These are phyloP conservation scores for Neobulgaria alba DNA, from an alignment of 2,329 filamentous ascomycete species.

Conservation along the genomic window DNA sequence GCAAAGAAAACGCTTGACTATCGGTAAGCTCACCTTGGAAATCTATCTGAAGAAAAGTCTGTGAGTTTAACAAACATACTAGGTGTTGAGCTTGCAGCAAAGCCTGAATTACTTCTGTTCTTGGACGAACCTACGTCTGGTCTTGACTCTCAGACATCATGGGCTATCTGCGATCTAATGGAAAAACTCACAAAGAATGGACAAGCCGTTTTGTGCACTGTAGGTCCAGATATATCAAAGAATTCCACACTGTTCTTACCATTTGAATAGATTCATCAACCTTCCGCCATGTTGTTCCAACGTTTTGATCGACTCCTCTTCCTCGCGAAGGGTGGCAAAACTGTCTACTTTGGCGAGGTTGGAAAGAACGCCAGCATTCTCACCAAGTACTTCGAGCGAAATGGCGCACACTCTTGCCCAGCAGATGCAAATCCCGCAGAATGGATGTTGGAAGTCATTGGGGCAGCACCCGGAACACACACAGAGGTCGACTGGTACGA, in stretches of 20 bases:
- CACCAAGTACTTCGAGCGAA: conserved; percentile 65
- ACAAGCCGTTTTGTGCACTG: conserved; percentile 81
- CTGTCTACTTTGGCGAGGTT: conserved; percentile 75
- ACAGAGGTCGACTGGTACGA: conserved; percentile 54
- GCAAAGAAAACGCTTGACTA: conserved; percentile 71
- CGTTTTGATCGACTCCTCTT: conserved; percentile 77
- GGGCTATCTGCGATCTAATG: conserved; percentile 79
- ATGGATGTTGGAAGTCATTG: conserved; percentile 62
- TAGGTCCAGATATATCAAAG: no score
- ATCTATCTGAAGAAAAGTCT: no score
- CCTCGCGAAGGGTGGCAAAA: conserved; percentile 64
- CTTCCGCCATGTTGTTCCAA: conserved; percentile 86
- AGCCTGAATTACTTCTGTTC: conserved; percentile 80
- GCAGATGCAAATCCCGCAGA: conserved; percentile 70
- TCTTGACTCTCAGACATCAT: conserved; percentile 85
- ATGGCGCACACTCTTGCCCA: conserved; percentile 57
- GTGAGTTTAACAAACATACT: no score
- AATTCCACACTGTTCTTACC: no score
- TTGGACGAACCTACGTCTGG: conserved; percentile 90
- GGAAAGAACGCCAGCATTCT: conserved; percentile 60
- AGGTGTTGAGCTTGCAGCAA: conserved; percentile 86
- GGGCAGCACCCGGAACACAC: conserved; percentile 49
- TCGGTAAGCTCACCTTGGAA: no score
- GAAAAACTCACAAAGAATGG: conserved; percentile 83
- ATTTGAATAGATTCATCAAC: conserved; percentile 63